Evolutionary conservation across 139 green algal genomes (phyloP).

Genomic region (Medakamo hakoo): DNA sequence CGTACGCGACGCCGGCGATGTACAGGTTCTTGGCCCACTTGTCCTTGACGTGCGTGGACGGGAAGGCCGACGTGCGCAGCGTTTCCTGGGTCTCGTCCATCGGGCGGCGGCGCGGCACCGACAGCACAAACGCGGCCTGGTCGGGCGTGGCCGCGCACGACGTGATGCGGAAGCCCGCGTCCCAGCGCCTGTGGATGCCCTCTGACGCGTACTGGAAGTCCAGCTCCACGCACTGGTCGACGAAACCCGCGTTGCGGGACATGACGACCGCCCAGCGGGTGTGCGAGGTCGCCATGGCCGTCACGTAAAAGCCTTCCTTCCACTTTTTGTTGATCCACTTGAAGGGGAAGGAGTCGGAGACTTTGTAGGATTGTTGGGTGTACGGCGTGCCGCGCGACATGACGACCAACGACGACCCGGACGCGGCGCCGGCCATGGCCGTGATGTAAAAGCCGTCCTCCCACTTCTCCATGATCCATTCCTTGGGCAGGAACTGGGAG

Average conservation of each 20-base stretch:
- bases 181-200: constrained; percentile 94
- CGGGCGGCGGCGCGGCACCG: constrained; percentile 53
- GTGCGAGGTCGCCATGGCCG: constrained; percentile 85
- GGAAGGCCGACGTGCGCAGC: constrained; percentile 86
- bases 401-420: constrained; percentile 64
- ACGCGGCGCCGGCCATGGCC: constrained; percentile 66
- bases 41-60: constrained; percentile 92
- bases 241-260: constrained; percentile 91
- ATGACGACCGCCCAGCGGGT: constrained; percentile 98
- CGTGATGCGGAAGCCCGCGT: constrained; percentile 92
- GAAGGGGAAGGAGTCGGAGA: constrained; percentile 95
- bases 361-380: constrained; percentile 99
- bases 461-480: constrained; percentile 99
- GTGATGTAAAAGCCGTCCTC: constrained; percentile 99
- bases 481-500: constrained; percentile 91
- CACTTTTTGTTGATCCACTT: constrained; percentile 99
- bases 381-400: constrained; percentile 95
- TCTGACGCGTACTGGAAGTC: constrained; percentile 98
- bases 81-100: constrained; percentile 97
- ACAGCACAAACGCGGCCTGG: constrained; percentile 49
- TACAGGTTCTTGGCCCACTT: constrained; percentile 99
- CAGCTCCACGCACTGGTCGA: constrained; percentile 96
- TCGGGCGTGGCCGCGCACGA: constrained; percentile 87
- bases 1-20: constrained; percentile 86
- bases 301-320: constrained; percentile 99